Evolutionary conservation across 108 stramenopile species (phyloP).

Genomic region (Schizochytrium sp.): DNA sequence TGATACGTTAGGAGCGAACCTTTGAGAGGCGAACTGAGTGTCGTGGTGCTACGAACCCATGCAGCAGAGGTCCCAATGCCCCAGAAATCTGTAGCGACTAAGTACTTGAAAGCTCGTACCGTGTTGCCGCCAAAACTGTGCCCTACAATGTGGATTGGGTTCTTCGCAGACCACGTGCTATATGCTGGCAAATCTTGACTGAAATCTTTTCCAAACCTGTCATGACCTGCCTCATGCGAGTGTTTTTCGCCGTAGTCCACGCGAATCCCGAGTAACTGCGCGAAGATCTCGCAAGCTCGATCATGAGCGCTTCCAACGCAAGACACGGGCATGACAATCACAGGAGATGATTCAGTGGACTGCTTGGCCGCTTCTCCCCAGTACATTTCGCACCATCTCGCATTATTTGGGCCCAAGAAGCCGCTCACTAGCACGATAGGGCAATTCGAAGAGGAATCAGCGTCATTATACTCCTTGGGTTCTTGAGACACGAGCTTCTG

Average conservation of each 20-base stretch:
- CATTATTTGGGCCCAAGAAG: conserved; percentile 46
- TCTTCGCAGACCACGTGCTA: background rate
- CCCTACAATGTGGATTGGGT: conserved; percentile 48
- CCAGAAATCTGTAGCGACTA: conserved; percentile 21
- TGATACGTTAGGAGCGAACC: conserved; percentile 33
- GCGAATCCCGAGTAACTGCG: background rate
- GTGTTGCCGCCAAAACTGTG: conserved; percentile 60
- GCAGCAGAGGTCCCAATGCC: background rate
- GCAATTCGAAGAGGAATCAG: background rate
- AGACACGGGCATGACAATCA: conserved; percentile 33
- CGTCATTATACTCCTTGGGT: no score
- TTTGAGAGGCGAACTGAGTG: conserved; percentile 41
- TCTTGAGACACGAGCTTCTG: no score
- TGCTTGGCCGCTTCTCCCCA: conserved; percentile 15
- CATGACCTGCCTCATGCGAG: background rate
- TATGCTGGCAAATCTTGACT: background rate
- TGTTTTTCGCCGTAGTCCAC: conserved; percentile 57
- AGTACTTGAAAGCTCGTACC: conserved; percentile 9
- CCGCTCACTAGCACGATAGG: conserved; percentile 51
- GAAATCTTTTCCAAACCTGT: conserved; percentile 49
- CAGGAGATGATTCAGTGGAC: background rate
- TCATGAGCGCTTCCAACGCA: conserved; percentile 34
- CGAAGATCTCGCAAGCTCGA: conserved; percentile 52
- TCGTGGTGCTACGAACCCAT: conserved; percentile 54
- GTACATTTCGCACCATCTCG: conserved; percentile 39